phyloP scores from a whole-genome alignment of 1,284 basidiomycete species.

The Pisolithus thermaeus region DNA sequence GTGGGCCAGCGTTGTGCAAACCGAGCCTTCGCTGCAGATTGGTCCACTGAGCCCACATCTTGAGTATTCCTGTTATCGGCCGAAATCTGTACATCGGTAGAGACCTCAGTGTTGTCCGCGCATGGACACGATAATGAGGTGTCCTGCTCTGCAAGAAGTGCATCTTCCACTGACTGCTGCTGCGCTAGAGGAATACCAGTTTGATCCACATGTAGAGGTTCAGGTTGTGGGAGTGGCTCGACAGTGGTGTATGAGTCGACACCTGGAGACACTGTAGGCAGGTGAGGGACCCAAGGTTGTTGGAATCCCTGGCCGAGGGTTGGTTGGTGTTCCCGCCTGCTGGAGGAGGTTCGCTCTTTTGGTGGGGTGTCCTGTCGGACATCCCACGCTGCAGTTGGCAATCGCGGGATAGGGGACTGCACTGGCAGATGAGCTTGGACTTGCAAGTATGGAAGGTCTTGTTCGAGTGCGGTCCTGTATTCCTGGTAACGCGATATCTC shows the following conservation, averaged over 20 bases:
- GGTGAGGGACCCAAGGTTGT: neutral
- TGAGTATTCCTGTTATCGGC: no score
- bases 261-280: no score
- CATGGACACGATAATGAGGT: no score
- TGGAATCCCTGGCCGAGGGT: no score
- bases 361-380: conserved; percentile 1
- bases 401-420: conserved; percentile 5
- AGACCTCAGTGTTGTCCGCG: neutral
- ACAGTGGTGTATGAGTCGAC: no score
- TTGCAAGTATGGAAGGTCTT: neutral
- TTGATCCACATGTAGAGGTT: neutral
- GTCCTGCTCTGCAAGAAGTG: neutral
- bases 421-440: conserved; percentile 10
- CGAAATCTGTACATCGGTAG: neutral
- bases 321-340: neutral
- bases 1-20: no score
- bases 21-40: no score
- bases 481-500: neutral
- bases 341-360: neutral
- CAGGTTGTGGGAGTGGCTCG: neutral
- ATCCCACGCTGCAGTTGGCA: conserved; percentile 6
- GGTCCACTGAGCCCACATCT: no score
- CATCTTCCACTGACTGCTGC: neutral
- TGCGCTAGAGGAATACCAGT: neutral
- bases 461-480: neutral